Conservation (phyloP, 2,329 filamentous ascomycete species). For the Chaetomium strumarium region DNA sequence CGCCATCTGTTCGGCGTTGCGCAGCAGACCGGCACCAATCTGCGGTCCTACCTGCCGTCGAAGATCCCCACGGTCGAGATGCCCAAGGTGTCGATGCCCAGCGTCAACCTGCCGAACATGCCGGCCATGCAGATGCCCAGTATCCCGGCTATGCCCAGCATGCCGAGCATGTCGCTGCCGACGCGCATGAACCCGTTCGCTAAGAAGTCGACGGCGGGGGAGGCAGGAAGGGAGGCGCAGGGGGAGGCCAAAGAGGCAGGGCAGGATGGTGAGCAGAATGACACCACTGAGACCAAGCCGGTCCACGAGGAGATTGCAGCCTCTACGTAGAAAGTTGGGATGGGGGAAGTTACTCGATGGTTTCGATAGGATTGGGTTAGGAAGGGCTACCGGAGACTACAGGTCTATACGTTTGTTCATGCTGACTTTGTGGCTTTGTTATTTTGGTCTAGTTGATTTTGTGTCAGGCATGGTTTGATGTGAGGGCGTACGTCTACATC, state of each 20-base stretch:
- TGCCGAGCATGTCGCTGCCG: slow-evolving; percentile 28
- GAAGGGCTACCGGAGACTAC: too few relatives aligned
- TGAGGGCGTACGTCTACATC: too few relatives aligned
- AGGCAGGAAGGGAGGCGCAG: not conserved
- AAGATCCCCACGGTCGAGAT: slow-evolving; percentile 32
- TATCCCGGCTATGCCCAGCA: slow-evolving; percentile 19
- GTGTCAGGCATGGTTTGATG: too few relatives aligned
- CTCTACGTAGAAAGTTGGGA: too few relatives aligned
- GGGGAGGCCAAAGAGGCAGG: not conserved
- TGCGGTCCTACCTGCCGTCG: slow-evolving; percentile 41
- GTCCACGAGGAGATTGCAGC: too few relatives aligned
- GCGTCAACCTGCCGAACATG: slow-evolving; percentile 22
- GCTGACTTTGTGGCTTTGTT: too few relatives aligned
- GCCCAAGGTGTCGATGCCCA: slow-evolving; percentile 23
- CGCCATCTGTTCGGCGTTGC: slow-evolving; percentile 45
- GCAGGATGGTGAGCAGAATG: not conserved
- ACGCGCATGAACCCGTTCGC: slow-evolving; percentile 28
- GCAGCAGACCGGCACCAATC: slow-evolving; percentile 42
- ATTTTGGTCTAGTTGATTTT: too few relatives aligned
- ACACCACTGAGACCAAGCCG: not conserved
- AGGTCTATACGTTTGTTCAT: too few relatives aligned
- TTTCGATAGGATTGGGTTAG: too few relatives aligned
- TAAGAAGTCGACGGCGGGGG: slow-evolving; percentile 18
- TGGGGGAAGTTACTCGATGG: too few relatives aligned
- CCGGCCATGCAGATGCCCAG: slow-evolving; percentile 18